These are phyloP conservation scores for Metarhizium rileyi DNA, from an alignment of 2,329 filamentous ascomycete species.

Conservation along the genomic window DNA sequence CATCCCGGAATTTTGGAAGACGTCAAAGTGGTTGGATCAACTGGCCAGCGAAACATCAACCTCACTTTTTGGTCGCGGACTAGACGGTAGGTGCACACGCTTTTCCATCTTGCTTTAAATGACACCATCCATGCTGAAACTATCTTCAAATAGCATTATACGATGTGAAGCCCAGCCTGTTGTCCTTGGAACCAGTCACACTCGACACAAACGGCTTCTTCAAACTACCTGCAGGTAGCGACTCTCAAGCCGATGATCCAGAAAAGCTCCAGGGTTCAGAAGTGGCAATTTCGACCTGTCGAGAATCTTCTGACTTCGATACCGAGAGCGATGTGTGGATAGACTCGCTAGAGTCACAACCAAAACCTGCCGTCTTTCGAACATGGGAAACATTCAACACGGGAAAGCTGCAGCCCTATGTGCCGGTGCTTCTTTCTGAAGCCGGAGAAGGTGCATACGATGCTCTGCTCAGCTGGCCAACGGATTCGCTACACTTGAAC, in stretches of 20 bases:
- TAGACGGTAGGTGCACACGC: constrained; percentile 19
- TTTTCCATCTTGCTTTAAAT: neutral
- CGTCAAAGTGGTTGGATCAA: constrained; percentile 39
- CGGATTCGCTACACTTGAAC: constrained; percentile 28
- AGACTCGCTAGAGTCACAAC: constrained; percentile 21
- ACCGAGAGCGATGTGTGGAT: constrained; percentile 35
- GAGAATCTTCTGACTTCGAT: constrained; percentile 8
- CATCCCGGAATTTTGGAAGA: constrained; percentile 50
- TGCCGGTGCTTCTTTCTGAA: constrained; percentile 55
- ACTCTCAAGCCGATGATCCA: constrained; percentile 1
- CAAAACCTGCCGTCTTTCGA: constrained; percentile 35
- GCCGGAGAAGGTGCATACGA: constrained; percentile 58
- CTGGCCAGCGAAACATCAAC: constrained; percentile 11
- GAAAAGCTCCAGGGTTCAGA: neutral
- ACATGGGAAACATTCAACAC: constrained; percentile 63
- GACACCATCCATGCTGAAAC: neutral
- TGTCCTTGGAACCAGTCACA: constrained; percentile 12
- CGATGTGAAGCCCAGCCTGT: constrained; percentile 3
- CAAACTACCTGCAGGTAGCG: constrained; percentile 10
- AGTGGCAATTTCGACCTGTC: neutral
- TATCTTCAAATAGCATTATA: neutral
- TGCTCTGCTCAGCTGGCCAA: constrained; percentile 38
- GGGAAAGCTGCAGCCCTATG: constrained; percentile 23
- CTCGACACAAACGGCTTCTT: constrained; percentile 22
- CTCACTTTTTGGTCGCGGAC: constrained; percentile 34